Conservation (phyloP, 192 early-diverging fungal genomes). For the Backusella tarrabulga region DNA sequence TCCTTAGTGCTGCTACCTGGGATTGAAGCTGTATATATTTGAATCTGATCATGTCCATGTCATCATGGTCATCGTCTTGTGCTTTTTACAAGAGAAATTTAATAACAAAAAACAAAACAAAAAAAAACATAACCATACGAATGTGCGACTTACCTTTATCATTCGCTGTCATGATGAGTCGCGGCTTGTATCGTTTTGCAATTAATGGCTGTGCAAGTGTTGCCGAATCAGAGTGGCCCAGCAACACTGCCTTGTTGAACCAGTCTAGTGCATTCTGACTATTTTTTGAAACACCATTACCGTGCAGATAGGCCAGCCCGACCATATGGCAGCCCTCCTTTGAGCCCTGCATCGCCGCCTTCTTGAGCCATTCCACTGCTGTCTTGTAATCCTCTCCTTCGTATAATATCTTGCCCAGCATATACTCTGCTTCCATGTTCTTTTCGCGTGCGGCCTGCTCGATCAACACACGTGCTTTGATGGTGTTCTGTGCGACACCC, state of each 20-base stretch:
- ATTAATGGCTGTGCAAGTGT: neutral
- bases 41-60: neutral
- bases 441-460: neutral
- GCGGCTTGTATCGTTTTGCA: neutral
- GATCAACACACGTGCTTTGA: neutral
- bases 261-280: neutral
- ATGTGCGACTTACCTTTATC: neutral
- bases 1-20: neutral
- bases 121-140: neutral
- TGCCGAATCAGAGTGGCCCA: neutral
- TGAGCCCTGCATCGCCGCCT: neutral
- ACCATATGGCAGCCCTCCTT: neutral
- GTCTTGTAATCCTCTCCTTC: neutral
- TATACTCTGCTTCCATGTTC: neutral
- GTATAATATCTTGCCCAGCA: neutral
- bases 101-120: too few species aligned
- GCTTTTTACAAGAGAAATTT: neutral
- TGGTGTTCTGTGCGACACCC: neutral
- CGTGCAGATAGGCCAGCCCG: neutral
- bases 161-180: neutral
- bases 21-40: neutral
- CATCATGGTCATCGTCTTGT: neutral
- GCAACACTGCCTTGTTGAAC: neutral
- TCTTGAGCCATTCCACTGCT: neutral
- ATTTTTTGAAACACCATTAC: neutral